Evolutionary conservation across 805 yeast species (phyloP), one percentile per base, ranked within the genome.

Genomic region (Kodamaea lidongshanica): DNA sequence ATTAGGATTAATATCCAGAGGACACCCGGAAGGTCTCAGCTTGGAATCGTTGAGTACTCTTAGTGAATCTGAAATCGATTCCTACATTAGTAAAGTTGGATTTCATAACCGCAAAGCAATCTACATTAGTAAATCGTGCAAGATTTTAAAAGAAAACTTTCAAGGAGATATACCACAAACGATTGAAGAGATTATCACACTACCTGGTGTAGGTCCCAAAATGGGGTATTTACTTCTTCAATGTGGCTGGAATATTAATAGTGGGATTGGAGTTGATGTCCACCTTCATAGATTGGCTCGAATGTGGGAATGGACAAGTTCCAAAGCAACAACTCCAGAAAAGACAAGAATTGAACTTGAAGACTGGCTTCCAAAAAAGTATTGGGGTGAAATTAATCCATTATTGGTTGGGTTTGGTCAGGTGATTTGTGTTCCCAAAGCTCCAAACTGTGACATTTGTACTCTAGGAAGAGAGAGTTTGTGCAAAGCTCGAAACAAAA

Each of bases 201-300:
- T 88, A 18, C 96, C 96, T 0, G 97, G 97, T 0, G 94, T 88
- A 3, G 97, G 97, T 0, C 95, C 95, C 6, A 88, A 88, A 52
- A 88, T 88, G 97, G 95, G 94, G 0, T 81, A 72, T 50, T 56
- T 88, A 22, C 66, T 88, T 2, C 59, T 86, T 35, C 95, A 86
- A 45, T 71, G 74, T 23, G 95, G 92, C 0, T 87, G 96, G 96
- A 61, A 66, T 23, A 61, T 78, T 35, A 77, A 68, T 31, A 60
- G 65, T 9, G 96, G 96, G 0, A 84, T 88, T n/a, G 96, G 96
- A 6, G 96, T 88, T 7, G 97, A 88, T 50, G 88, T 85, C 3
- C 97, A 88, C 53, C 75, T 88, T 31, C 88, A 83, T 44, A 61
- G 97, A 31, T 59, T 87, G 36, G 76, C 87, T 0, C 76, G 74